Evolutionary conservation across 2,329 filamentous ascomycete genomes (phyloP).

Genomic region (Hypoxylon sp.): DNA sequence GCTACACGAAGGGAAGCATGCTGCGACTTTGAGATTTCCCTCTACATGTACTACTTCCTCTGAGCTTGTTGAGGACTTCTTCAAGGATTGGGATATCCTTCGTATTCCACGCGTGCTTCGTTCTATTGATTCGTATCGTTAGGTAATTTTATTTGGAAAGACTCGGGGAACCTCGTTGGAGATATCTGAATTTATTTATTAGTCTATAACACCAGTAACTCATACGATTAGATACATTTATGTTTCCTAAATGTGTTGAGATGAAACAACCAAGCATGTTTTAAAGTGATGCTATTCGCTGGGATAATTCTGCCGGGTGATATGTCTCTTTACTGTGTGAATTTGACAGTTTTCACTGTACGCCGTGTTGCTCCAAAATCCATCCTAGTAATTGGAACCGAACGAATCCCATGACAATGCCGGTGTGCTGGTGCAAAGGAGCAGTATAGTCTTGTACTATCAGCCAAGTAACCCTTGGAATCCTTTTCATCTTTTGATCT

Average conservation of each 20-base stretch:
- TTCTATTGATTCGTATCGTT: slow-evolving; percentile 15
- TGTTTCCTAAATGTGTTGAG: not conserved
- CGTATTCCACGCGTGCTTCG: slow-evolving; percentile 14
- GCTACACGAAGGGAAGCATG: slow-evolving; percentile 9
- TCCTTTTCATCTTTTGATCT: not conserved
- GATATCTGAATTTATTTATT: not conserved
- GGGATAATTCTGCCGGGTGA: slow-evolving; percentile 9
- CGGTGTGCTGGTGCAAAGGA: not conserved
- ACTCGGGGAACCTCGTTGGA: slow-evolving; percentile 1
- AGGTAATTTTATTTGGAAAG: slow-evolving; percentile 18
- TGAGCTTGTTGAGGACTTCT: slow-evolving; percentile 7
- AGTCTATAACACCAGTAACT: not conserved
- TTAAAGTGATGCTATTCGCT: slow-evolving; percentile 4
- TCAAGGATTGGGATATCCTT: slow-evolving; percentile 17
- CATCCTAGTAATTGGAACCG: not conserved
- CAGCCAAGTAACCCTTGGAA: not conserved
- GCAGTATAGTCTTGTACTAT: not conserved
- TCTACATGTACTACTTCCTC: slow-evolving; percentile 21
- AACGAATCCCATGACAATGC: not conserved
- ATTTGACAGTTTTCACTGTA: not conserved
- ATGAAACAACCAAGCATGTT: not conserved
- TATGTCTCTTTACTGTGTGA: not conserved
- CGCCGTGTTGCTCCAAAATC: not conserved
- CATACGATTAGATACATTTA: not conserved
- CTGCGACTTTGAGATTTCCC: slow-evolving; percentile 21